Percentiles rank a stretch among this genome's conserved stretches.
These are phyloP conservation scores for Torrubiellomyces zombiae DNA, from an alignment of 2,329 filamentous ascomycete genomes.

Conservation along the genomic window DNA sequence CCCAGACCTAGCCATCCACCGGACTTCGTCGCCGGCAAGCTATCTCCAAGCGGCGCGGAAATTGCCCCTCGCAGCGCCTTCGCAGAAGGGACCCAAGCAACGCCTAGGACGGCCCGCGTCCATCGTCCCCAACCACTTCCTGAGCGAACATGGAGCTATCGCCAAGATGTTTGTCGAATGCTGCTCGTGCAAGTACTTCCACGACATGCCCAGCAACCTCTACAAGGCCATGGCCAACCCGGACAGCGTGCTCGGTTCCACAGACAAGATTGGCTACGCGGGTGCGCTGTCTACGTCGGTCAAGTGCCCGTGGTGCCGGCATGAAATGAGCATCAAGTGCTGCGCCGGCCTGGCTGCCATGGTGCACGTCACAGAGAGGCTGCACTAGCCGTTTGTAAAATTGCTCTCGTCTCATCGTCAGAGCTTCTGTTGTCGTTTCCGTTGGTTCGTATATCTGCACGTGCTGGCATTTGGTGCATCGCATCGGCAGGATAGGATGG, in stretches of 20 bases:
- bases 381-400: slow-evolving; percentile 30
- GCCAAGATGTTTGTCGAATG: slow-evolving; percentile 51
- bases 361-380: slow-evolving; percentile 47
- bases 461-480: too few relatives aligned
- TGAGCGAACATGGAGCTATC: slow-evolving; percentile 19
- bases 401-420: background rate
- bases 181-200: slow-evolving; percentile 46
- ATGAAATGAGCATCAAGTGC: slow-evolving; percentile 52
- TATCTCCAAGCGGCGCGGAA: slow-evolving; percentile 9
- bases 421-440: background rate
- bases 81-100: slow-evolving; percentile 4
- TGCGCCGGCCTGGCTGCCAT: slow-evolving; percentile 53
- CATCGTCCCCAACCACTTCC: slow-evolving; percentile 3
- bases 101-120: slow-evolving; percentile 8
- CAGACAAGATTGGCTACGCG: slow-evolving; percentile 32
- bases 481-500: too few relatives aligned
- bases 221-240: slow-evolving; percentile 49
- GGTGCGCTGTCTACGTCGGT: slow-evolving; percentile 44
- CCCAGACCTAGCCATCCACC: too few relatives aligned
- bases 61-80: slow-evolving; percentile 4
- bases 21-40: slow-evolving; percentile 5
- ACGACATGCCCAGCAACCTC: slow-evolving; percentile 47
- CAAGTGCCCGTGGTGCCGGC: slow-evolving; percentile 55
- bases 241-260: slow-evolving; percentile 31
- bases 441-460: too few relatives aligned